Conservation (phyloP, 164 flowering plant genomes). For the Sedum album region DNA sequence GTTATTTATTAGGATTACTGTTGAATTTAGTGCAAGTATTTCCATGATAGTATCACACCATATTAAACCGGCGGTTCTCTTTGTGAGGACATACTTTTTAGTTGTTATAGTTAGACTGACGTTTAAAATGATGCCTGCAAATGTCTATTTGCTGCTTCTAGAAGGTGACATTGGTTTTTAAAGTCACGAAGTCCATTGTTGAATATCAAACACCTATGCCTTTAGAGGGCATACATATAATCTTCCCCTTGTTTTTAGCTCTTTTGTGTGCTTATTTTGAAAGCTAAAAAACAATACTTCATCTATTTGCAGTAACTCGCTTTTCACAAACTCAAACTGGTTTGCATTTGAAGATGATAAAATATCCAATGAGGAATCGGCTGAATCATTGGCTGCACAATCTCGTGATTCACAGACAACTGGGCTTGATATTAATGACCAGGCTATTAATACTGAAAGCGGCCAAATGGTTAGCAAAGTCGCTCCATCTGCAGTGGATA, state of each 20-base stretch:
- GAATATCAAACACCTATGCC: no score
- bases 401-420: conserved; percentile 40
- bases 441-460: conserved; percentile 35
- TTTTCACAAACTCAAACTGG: conserved; percentile 91
- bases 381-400: conserved; percentile 43
- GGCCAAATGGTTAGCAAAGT: conserved; percentile 56
- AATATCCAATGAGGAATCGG: conserved; percentile 34
- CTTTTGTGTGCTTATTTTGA: not conserved
- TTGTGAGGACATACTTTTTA: not conserved
- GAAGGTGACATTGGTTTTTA: not conserved
- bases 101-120: not conserved
- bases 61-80: not conserved
- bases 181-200: not conserved
- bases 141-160: not conserved
- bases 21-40: not conserved
- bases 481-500: conserved; percentile 29
- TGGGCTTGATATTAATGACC: conserved; percentile 26
- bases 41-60: not conserved
- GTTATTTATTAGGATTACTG: not conserved
- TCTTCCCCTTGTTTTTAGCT: not conserved
- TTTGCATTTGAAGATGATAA: conserved; percentile 85
- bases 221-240: no score
- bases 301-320: conserved; percentile 48
- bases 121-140: not conserved
- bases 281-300: conserved; percentile 9